Evolutionary conservation across 2,329 filamentous ascomycete genomes (phyloP).

Genomic region (Apiospora kogelbergensis): DNA sequence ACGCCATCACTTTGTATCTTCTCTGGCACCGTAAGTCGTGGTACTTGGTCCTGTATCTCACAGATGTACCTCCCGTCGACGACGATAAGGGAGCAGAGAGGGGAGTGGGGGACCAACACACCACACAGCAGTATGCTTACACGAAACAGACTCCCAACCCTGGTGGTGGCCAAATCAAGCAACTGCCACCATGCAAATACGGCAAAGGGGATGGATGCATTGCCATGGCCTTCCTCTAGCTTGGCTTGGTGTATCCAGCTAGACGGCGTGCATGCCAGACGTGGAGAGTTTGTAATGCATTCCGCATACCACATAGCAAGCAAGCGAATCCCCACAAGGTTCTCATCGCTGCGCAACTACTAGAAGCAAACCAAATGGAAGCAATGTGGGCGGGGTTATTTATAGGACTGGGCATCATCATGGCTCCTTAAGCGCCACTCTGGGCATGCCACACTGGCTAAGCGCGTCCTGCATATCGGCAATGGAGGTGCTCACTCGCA

Average conservation of each 20-base stretch:
- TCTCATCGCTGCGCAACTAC: no score
- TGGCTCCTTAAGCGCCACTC: background rate
- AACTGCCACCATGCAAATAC: background rate
- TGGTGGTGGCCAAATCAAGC: background rate
- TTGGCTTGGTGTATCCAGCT: background rate
- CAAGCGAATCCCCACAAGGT: background rate
- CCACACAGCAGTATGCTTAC: background rate
- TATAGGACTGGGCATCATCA: background rate
- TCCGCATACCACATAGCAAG: background rate
- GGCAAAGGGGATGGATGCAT: background rate
- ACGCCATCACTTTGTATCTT: background rate
- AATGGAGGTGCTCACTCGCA: background rate
- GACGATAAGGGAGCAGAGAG: background rate
- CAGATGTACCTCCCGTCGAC: background rate
- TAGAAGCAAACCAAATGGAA: background rate
- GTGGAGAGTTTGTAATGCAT: background rate
- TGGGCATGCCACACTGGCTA: background rate
- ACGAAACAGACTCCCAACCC: background rate
- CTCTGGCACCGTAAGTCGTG: background rate
- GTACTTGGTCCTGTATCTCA: background rate
- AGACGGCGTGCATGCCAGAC: background rate
- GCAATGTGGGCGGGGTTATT: background rate
- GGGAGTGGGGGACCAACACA: background rate
- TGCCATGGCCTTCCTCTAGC: background rate
- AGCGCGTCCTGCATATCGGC: constrained; percentile 2